A percentile compares a stretch with the other conserved stretches of the same genome.
Evolutionary conservation across 2,329 filamentous ascomycete species (phyloP).

Genomic region (Raffaelea albimanens): DNA sequence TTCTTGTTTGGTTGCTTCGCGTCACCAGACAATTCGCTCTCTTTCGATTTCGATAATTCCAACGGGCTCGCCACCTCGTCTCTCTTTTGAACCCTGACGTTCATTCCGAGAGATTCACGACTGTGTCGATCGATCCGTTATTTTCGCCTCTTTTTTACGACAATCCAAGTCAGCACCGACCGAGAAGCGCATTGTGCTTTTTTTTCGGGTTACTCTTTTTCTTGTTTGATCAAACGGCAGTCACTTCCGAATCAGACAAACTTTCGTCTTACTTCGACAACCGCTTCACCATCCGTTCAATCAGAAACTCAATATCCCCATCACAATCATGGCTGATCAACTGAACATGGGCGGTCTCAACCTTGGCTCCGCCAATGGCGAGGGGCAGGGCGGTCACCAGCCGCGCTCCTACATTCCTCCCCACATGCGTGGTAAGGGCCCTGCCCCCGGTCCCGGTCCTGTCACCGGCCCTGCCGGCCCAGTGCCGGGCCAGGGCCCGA

Average conservation of each 20-base stretch:
- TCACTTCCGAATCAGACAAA: background rate
- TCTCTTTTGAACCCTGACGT: conserved; percentile 10
- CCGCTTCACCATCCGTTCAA: conserved; percentile 3
- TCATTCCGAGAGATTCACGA: conserved; percentile 12
- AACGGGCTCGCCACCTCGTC: conserved; percentile 6
- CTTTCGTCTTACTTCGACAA: conserved; percentile 9
- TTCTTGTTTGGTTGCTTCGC: background rate
- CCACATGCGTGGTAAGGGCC: conserved; percentile 58
- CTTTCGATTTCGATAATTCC: background rate
- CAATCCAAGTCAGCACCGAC: too few species aligned
- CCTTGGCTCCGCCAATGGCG: conserved; percentile 38
- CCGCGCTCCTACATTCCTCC: conserved; percentile 73
- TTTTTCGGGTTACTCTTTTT: background rate
- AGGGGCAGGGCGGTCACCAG: conserved; percentile 20
- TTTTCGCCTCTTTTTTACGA: conserved; percentile 2
- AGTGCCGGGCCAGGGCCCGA: conserved; percentile 6
- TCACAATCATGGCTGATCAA: conserved; percentile 66
- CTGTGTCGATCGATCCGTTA: conserved; percentile 6
- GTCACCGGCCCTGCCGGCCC: background rate
- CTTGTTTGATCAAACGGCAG: background rate
- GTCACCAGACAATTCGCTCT: background rate
- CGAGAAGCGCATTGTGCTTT: background rate
- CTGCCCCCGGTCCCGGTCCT: background rate
- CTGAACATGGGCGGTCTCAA: conserved; percentile 72
- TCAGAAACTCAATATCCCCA: background rate